Base-by-base conservation (phyloP, 768 basidiomycete species). In the Guyanaporus albipodus region DNA sequence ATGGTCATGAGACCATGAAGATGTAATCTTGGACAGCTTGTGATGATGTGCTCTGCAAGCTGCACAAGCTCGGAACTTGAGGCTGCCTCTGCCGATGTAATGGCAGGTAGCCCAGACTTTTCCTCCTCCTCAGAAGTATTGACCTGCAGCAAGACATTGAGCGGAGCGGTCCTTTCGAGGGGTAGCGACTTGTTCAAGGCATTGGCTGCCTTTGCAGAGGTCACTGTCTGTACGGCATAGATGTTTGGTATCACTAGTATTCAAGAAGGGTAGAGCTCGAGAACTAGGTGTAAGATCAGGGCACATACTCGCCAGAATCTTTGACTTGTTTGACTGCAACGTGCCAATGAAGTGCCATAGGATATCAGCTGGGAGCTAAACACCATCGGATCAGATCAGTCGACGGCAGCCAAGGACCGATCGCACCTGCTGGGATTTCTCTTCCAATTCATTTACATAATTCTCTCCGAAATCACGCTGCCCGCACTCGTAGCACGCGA, bases 331-430 rank as follows among this genome's bases (percentile, higher is more conserved):
- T 11, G 88, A 89, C 63, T 98, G 93, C 17, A 97, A 69, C 3
- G 85, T 81, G 7, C 95, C 95, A 55, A 98, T 95, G 64, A 95
- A 98, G 69, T 98, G 95, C 95, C 95, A 98, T 51, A 85, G 77
- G 55, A 98, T 91, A 53, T 90, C 87, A 19, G 56, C 51, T 1
- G 95, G 91, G n/a, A 98, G 78, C 92, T 95, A 61, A 40, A 23
- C 23, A 41, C 31, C 8, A 21, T 55, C 29, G 42, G 28, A 51
- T 51, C 41, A 55, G 46, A 37, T 49, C 43, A n/a, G 31, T 10
- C 6, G 37, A 22, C 22, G 2, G n/a, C 21, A 26, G 23, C 6
- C 5, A 22, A 34, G 35, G 24, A 27, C 18, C 9, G 33, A 44
- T 68, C 78, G 52, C 63, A 88, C 87, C 59, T 76, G 71, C 48